Base-by-base conservation (phyloP, 768 basidiomycete species). In the Chiua virens region DNA sequence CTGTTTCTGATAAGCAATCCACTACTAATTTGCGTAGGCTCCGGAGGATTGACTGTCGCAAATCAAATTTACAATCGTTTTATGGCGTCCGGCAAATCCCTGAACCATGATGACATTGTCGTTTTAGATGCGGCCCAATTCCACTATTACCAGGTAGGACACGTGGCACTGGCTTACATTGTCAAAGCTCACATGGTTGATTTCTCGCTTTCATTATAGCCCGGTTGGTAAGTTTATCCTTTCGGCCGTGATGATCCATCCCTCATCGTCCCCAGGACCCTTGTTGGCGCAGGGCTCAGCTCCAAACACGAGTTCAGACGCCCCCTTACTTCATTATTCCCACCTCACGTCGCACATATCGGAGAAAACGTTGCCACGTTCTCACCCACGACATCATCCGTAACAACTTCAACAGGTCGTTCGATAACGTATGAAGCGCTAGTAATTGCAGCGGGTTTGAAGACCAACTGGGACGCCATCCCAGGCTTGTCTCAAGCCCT, bases 1-100 rank as follows among this genome's bases (percentile, higher is more conserved):
- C 2, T 14, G 14, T 34, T 15, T 2, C 32, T 14, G 32, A 34
- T 34, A 34, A 34, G 11, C 32, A 3, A n/a, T n/a, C 9, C 15
- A 14, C 3, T 15, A 15, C 14, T n/a, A n/a, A 52, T 34, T 38
- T 14, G 30, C 55, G 42, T 64, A 95, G 92, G 93, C 42, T 83
- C 83, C 23, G 92, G 79, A 45, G 94, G 94, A 34, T 67, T 97
- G 39, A 79, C 84, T 36, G 87, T 87, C 32, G 92, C 95, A 34
- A 86, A 89, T 58, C 94, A 98, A 71, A 82, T 98, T 41, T 90
- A 86, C 66, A 75, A 92, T 60, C 79, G 85, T 27, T 93, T 97
- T 67, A 77, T 79, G 56, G 73, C 77, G 13, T 83, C 86, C 39
- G 87, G 85, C 9, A 85, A 86, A 56, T 68, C 79, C 25, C 67